Conservation (phyloP, 2,329 filamentous ascomycete genomes). For the Fusarium sororula region DNA sequence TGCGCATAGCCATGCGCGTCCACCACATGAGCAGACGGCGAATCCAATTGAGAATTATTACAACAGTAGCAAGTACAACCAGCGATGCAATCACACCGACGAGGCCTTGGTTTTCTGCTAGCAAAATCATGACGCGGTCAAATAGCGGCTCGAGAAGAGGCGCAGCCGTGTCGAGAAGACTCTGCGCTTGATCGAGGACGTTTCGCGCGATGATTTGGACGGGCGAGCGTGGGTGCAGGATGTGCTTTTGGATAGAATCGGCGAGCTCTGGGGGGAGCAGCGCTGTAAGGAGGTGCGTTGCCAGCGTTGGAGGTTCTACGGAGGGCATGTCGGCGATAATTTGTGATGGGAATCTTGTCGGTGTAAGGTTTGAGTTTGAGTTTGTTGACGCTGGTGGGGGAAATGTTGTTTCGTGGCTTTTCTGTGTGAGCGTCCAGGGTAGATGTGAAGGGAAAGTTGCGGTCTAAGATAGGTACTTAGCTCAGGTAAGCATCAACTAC, state of each 20-base stretch:
- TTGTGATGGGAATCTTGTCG: neutral
- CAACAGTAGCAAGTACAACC: slow-evolving; percentile 57
- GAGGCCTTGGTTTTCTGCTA: slow-evolving; percentile 48
- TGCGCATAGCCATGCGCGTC: slow-evolving; percentile 70
- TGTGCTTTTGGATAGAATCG: slow-evolving; percentile 56
- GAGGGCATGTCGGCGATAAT: slow-evolving; percentile 16
- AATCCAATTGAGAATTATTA: slow-evolving; percentile 76
- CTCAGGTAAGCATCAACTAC: neutral
- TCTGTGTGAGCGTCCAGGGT: slow-evolving; percentile 23
- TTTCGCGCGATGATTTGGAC: slow-evolving; percentile 53
- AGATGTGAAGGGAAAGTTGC: slow-evolving; percentile 23
- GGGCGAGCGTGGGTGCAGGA: slow-evolving; percentile 57
- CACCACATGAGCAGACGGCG: slow-evolving; percentile 80
- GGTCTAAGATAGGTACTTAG: slow-evolving; percentile 13
- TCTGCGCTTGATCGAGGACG: slow-evolving; percentile 43
- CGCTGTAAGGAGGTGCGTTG: slow-evolving; percentile 49
- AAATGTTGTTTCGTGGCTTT: slow-evolving; percentile 29
- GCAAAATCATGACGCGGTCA: slow-evolving; percentile 49
- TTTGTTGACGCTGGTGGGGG: slow-evolving; percentile 9
- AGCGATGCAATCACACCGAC: slow-evolving; percentile 47
- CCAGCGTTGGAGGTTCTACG: slow-evolving; percentile 47
- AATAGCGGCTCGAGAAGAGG: slow-evolving; percentile 56
- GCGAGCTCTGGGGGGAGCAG: slow-evolving; percentile 57
- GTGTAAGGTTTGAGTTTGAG: slow-evolving; percentile 4
- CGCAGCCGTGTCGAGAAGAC: slow-evolving; percentile 45